Percentiles rank a stretch among this genome's conserved stretches.
These are phyloP conservation scores for Canna indica DNA, from an alignment of 176 grass and related monocot species.

Conservation along the genomic window DNA sequence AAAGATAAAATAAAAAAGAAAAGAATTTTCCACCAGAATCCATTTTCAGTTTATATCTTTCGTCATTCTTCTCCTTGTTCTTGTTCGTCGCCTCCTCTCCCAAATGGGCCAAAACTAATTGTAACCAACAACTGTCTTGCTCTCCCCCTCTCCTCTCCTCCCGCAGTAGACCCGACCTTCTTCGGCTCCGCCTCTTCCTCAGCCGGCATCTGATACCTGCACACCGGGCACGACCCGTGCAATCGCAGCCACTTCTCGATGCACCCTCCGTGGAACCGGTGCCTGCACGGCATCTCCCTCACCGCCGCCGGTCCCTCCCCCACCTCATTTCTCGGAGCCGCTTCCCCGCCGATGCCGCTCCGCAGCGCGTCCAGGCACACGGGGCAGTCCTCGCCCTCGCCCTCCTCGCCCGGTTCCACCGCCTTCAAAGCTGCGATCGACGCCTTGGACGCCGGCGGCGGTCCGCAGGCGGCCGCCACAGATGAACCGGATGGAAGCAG, in stretches of 20 bases:
- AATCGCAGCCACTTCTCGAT: conserved; percentile 36
- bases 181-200: conserved; percentile 15
- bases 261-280: conserved; percentile 36
- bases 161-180: neutral
- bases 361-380: conserved; percentile 32
- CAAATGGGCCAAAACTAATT: neutral
- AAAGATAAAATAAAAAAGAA: too few species aligned
- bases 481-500: neutral
- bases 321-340: too few species aligned
- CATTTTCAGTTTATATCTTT: too few species aligned
- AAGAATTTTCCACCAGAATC: too few species aligned
- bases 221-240: conserved; percentile 40
- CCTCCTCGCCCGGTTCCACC: neutral
- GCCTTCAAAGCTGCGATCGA: conserved; percentile 28
- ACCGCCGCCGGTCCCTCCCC: conserved; percentile 3
- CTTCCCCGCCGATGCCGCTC: neutral
- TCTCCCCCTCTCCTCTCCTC: neutral
- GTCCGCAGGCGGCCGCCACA: neutral
- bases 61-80: too few species aligned
- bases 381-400: conserved; percentile 17
- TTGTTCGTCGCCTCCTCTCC: too few species aligned
- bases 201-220: conserved; percentile 31
- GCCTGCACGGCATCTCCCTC: conserved; percentile 48
- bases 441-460: conserved; percentile 31
- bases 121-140: neutral